Evolutionary conservation across 768 basidiomycete genomes (phyloP).

Genomic region (Dictyophora rubrovolvata): DNA sequence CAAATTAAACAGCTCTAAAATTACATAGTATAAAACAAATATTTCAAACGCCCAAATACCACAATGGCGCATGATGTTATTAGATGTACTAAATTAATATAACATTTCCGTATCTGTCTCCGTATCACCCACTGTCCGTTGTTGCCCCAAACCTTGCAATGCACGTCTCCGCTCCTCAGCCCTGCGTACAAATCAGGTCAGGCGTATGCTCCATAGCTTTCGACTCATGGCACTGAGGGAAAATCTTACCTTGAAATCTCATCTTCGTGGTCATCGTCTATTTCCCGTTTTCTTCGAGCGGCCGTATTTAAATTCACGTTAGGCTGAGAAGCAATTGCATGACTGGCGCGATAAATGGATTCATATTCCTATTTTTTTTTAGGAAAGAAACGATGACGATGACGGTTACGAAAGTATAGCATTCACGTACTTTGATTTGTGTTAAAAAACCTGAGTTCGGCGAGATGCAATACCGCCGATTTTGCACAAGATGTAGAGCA

Average conservation of each 20-base stretch:
- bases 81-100: not conserved
- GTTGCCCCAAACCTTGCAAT: not conserved
- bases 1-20: slow-evolving; percentile 65
- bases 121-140: not conserved
- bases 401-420: not conserved
- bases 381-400: not conserved
- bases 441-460: slow-evolving; percentile 88
- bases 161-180: slow-evolving; percentile 36
- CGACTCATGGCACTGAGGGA: not conserved
- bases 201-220: too few species aligned
- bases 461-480: slow-evolving; percentile 86
- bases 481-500: slow-evolving; percentile 79
- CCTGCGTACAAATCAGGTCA: slow-evolving; percentile 14
- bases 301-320: slow-evolving; percentile 33
- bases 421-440: slow-evolving; percentile 64
- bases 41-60: not conserved
- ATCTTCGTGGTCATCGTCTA: slow-evolving; percentile 66
- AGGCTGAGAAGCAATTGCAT: slow-evolving; percentile 56
- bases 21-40: not conserved
- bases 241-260: slow-evolving; percentile 21
- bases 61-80: slow-evolving; percentile 10
- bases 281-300: slow-evolving; percentile 54
- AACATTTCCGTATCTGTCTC: slow-evolving; percentile 8
- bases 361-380: slow-evolving; percentile 80
- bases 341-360: slow-evolving; percentile 76